These are phyloP conservation scores for Syzygium malaccense DNA, from an alignment of 441 rosid genomes.

Conservation along the genomic window DNA sequence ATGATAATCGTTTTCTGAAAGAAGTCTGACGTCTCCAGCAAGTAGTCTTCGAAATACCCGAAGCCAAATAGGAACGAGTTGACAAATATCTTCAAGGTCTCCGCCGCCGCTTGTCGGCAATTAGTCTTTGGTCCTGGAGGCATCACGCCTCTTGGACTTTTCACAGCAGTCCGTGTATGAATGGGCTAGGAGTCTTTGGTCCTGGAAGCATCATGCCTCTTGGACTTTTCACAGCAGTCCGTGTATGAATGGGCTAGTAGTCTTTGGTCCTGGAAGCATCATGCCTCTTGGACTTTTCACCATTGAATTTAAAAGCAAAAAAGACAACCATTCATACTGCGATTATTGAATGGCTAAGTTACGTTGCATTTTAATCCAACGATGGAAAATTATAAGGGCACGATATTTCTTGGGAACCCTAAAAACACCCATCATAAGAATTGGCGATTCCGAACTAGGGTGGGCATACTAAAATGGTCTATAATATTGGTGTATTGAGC, in stretches of 20 bases:
- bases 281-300: no score
- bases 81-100: neutral
- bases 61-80: neutral
- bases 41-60: neutral
- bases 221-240: neutral
- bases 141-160: neutral
- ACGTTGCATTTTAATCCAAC: neutral
- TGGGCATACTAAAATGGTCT: no score
- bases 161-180: fast-evolving
- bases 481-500: neutral
- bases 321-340: neutral
- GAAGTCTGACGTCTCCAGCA: fast-evolving
- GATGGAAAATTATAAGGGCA: neutral
- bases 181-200: neutral
- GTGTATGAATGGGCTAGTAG: neutral
- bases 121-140: neutral
- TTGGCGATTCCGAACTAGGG: neutral
- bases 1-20: neutral
- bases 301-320: no score
- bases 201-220: no score
- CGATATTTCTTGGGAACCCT: neutral
- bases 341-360: neutral
- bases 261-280: no score
- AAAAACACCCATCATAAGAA: neutral
- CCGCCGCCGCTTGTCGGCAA: neutral